A percentile compares a stretch with the other conserved stretches of the same genome.
Conservation (phyloP, 2,329 filamentous ascomycete species). For the Trichophaea hybrida region DNA sequence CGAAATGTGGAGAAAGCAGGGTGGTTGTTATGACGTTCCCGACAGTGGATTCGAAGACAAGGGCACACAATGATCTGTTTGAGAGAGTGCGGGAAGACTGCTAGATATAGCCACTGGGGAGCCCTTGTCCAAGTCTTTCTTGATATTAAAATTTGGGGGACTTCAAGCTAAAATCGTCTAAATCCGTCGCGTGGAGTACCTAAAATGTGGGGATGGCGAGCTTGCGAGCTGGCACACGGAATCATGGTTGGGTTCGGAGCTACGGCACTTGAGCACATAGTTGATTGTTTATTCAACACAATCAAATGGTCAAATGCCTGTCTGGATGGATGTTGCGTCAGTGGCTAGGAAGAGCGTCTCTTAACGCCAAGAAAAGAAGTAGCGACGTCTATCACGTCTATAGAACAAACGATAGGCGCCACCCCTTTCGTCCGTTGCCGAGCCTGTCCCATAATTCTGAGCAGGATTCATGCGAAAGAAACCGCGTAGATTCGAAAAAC, state of each 20-base stretch:
- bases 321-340: neutral
- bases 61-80: neutral
- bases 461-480: neutral
- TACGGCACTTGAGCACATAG: neutral
- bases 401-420: neutral
- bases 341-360: neutral
- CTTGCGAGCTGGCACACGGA: neutral
- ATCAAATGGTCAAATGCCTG: neutral
- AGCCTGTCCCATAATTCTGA: neutral
- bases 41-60: neutral
- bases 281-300: neutral
- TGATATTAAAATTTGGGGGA: neutral
- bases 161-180: neutral
- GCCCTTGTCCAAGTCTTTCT: neutral
- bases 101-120: neutral
- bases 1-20: constrained; percentile 1
- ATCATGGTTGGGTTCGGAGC: neutral
- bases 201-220: neutral
- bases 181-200: neutral
- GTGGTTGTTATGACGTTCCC: neutral
- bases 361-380: neutral
- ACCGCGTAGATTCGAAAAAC: neutral
- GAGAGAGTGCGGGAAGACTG: neutral
- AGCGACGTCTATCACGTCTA: neutral
- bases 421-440: neutral